Base-by-base conservation (phyloP, 2,329 filamentous ascomycete genomes). In the Ramularia collo-cygni region DNA sequence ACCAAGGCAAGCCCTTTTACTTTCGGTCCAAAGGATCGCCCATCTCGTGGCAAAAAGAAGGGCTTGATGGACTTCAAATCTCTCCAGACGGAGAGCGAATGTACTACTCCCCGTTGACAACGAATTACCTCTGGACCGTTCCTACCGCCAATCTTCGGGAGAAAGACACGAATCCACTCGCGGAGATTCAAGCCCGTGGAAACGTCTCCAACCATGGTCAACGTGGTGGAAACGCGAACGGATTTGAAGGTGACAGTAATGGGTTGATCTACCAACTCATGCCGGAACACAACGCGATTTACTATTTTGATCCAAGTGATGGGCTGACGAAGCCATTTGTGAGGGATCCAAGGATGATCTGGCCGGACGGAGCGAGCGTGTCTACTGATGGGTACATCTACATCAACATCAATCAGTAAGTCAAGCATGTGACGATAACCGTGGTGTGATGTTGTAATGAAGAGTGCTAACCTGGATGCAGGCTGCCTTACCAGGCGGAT, bases 241-340 rank as follows among this genome's bases (percentile, higher is more conserved):
- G 67, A 2, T 71, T 69, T 46, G 58, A 67, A 12, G 63, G 62
- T 8, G 67, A 71, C 39, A 61, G 51, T 17, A 61, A 66, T 13
- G 67, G 68, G 1, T 57, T 64, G 7, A 59, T 70, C 9, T 71
- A 70, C 42, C 66, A 69, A 59, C 55, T 67, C 17, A 70, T 70
- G 63, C 67, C 66, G 1, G 60, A 63, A 44, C 58, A 65, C 13
- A 71, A 71, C 42, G 66, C 64, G 0, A 62, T 71, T 10, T 70
- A 64, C 51, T 65, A 64, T 36, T 70, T 63, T 46, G 65, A 70
- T 40, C 60, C 59, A 4, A 58, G 54, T 3, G 60, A 62, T 18
- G 55, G 60, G 1, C 48, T 64, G 50, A 62, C 62, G 2, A 48
- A 59, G 4, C 56, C 56, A 0, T 69, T 64, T 40, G 54, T 69